phyloP scores from a whole-genome alignment of 495 filamentous ascomycete species.

The Immersiella caudata region DNA sequence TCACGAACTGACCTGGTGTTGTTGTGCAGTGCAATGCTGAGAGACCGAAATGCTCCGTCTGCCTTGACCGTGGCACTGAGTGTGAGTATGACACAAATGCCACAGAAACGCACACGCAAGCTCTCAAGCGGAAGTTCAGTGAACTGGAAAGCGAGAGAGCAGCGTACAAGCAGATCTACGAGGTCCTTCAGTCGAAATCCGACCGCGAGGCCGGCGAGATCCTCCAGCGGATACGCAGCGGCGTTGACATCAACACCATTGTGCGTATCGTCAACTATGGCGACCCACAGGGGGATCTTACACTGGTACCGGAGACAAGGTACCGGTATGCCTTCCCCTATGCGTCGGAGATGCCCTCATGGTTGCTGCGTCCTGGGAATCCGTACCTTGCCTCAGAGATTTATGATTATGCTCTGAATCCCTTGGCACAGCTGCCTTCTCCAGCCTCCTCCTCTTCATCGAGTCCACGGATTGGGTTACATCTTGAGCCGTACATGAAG shows the following conservation, averaged over 20 bases:
- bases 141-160: constrained; percentile 41
- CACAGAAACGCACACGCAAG: constrained; percentile 45
- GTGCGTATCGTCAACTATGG: constrained; percentile 44
- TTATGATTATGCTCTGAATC: constrained; percentile 28
- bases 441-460: not conserved
- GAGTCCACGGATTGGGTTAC: constrained; percentile 22
- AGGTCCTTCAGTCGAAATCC: constrained; percentile 36
- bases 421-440: not conserved
- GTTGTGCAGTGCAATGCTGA: constrained; percentile 41
- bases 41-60: constrained; percentile 42
- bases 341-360: constrained; percentile 41
- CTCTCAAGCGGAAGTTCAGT: constrained; percentile 44
- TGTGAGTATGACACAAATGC: constrained; percentile 45
- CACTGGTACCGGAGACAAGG: constrained; percentile 41
- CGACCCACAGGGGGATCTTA: constrained; percentile 43
- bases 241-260: constrained; percentile 39
- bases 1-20: constrained; percentile 13
- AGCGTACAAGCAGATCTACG: constrained; percentile 41
- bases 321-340: constrained; percentile 49
- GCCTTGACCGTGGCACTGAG: constrained; percentile 37
- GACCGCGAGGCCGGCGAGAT: constrained; percentile 42
- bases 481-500: constrained; percentile 38
- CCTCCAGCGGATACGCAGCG: constrained; percentile 41
- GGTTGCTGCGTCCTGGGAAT: constrained; percentile 35
- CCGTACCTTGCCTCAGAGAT: constrained; percentile 45